Evolutionary conservation across 1,284 basidiomycete genomes (phyloP), one percentile per base, ranked within the genome.

Genomic region (Marasmius sp.): DNA sequence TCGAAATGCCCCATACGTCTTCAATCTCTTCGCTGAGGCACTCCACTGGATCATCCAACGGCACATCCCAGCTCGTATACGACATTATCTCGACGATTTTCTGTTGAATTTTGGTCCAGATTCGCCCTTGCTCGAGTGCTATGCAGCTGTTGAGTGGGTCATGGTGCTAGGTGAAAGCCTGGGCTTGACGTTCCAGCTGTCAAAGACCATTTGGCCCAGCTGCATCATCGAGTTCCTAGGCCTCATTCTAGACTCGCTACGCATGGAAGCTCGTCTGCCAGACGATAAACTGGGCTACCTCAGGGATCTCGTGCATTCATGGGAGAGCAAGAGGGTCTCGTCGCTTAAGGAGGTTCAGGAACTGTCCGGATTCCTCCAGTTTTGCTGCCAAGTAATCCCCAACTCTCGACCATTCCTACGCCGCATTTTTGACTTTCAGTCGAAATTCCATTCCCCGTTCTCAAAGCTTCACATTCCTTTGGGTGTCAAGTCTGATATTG

Each of bases 1-100:
- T 4, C 48, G 64, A 1, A 69, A 70, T 7, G 71, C 76, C 3
- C 78, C 75, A 0, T 78, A 78, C 60, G 75, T 79, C 16, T 80
- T 78, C 66, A 79, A 80, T 61, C 67, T 75, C 8, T 74, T 76
- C 59, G 69, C 73, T 1, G 74, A 75, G 62, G 74, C 65, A 11
- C 64, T 74, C 3, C 73, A 75, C 60, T 76, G 74, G 74, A 75
- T 76, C 45, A 66, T 76, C 60, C 47, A 58, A 7, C 61, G 62
- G 9, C 71, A 72, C 60, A 61, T 73, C 56, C 67, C 70, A 1
- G 65, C 66, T 43, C 33, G 18, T 8, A 51, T 69, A 20, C 63
- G 63, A 22, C 67, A 69, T 37, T 69, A 67, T 49, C 59, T 67
- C 5, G 67, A 70, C 48, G 65, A 67, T 59, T 68, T 68, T 49